phyloP scores from a whole-genome alignment of 257 asterid genomes.

The Capsicum rhomboideum region DNA sequence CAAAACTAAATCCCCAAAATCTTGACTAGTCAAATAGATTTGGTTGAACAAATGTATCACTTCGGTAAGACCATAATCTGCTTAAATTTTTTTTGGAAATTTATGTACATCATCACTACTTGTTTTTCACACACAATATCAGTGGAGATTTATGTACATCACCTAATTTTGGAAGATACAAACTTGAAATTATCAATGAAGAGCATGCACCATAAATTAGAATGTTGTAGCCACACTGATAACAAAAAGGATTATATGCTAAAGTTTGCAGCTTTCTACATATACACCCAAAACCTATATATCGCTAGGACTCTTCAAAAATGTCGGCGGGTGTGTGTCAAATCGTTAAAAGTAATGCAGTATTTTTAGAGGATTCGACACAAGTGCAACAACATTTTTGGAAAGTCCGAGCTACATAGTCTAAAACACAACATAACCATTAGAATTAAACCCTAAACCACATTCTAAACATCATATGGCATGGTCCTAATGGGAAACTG shows the following conservation, averaged over 20 bases:
- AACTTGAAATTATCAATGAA: background rate
- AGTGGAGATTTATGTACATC: too few species aligned
- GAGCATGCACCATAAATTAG: background rate
- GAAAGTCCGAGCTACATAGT: background rate
- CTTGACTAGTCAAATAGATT: background rate
- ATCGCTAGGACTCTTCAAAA: background rate
- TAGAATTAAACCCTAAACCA: background rate
- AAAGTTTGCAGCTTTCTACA: background rate
- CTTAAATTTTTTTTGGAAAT: background rate
- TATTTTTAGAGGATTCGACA: background rate
- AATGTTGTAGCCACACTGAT: background rate
- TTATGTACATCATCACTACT: background rate
- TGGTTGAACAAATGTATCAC: background rate
- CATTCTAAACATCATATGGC: background rate
- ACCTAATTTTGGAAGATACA: background rate
- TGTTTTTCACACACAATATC: background rate
- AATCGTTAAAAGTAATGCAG: background rate
- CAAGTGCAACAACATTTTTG: background rate
- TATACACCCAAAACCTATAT: background rate
- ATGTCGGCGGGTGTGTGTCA: accelerated
- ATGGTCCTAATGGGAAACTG: too few species aligned
- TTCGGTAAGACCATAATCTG: background rate
- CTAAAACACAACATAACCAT: background rate
- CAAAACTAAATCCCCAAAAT: background rate
- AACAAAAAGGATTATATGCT: background rate